These are phyloP conservation scores for Stenogyne calaminthoides DNA, from an alignment of 305 asterid genomes.

Conservation along the genomic window DNA sequence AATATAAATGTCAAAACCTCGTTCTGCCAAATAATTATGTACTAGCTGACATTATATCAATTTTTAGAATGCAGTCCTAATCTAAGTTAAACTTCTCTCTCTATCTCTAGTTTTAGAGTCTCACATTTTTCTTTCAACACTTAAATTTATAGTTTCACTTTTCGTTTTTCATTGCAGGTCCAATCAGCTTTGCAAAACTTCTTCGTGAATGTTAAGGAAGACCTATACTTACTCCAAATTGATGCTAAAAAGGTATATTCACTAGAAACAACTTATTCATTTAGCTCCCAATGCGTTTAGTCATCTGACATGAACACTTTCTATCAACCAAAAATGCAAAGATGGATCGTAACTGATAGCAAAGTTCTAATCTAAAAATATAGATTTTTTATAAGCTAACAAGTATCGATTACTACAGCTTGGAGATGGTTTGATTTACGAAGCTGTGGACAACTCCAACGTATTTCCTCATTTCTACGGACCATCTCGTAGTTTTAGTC, in stretches of 20 bases:
- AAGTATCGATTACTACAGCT: slow-evolving; percentile 52
- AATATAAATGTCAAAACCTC: neutral
- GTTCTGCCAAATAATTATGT: neutral
- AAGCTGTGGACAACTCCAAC: slow-evolving; percentile 53
- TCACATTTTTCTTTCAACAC: neutral
- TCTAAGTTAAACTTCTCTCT: neutral
- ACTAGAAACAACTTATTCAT: neutral
- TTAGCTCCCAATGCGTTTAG: neutral
- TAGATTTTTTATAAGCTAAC: slow-evolving; percentile 11
- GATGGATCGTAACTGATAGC: neutral
- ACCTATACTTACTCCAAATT: slow-evolving; percentile 73
- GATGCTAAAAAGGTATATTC: slow-evolving; percentile 61
- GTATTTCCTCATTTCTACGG: slow-evolving; percentile 92
- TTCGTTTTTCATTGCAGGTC: slow-evolving; percentile 51
- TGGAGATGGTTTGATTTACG: slow-evolving; percentile 76
- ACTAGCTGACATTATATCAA: neutral
- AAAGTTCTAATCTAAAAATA: neutral
- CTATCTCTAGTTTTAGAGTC: neutral
- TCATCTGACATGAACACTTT: neutral
- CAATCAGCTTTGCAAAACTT: slow-evolving; percentile 64
- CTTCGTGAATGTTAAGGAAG: slow-evolving; percentile 53
- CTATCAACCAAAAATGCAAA: neutral
- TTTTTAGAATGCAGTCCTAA: neutral
- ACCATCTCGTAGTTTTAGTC: slow-evolving; percentile 70
- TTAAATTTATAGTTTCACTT: neutral